Conservation (phyloP, 345 rosid genomes). For the Linum trigynum region DNA sequence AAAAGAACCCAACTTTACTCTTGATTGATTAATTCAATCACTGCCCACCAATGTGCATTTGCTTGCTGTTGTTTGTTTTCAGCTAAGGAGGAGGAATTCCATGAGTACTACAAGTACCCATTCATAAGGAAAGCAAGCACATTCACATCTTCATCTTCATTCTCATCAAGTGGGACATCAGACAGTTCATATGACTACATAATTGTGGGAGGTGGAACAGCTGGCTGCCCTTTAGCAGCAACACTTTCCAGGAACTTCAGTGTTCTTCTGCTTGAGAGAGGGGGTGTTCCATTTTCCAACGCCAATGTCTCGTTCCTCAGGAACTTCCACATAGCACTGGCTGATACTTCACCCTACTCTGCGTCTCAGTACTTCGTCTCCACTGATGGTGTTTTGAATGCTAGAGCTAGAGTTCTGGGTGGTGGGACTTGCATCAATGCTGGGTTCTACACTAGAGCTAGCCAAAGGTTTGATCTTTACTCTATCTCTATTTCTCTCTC, state of each 20-base stretch:
- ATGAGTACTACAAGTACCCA: conserved; percentile 28
- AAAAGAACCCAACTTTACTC: too few species aligned
- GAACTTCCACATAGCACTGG: conserved; percentile 73
- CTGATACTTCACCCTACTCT: conserved; percentile 66
- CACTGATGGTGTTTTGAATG: conserved; percentile 83
- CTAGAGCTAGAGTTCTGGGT: conserved; percentile 86
- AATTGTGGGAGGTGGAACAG: conserved; percentile 90
- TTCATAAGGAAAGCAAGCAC: conserved; percentile 78
- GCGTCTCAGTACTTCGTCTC: conserved; percentile 81
- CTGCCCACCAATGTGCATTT: too few species aligned
- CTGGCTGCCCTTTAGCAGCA: conserved; percentile 91
- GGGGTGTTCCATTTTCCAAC: conserved; percentile 86
- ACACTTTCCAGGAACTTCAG: conserved; percentile 71
- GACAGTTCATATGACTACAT: conserved; percentile 60
- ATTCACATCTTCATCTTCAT: conserved; percentile 14
- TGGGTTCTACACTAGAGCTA: conserved; percentile 84
- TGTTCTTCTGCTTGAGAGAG: conserved; percentile 86
- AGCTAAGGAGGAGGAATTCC: conserved; percentile 5
- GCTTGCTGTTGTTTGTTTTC: not conserved
- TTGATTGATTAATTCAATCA: too few species aligned
- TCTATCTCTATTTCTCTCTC: too few species aligned
- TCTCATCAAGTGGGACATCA: conserved; percentile 32
- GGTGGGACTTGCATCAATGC: conserved; percentile 94
- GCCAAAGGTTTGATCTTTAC: conserved; percentile 39
- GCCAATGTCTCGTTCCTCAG: conserved; percentile 70